Evolutionary conservation across 306 rosid species (phyloP).

Genomic region (Lathyrus sativus): DNA sequence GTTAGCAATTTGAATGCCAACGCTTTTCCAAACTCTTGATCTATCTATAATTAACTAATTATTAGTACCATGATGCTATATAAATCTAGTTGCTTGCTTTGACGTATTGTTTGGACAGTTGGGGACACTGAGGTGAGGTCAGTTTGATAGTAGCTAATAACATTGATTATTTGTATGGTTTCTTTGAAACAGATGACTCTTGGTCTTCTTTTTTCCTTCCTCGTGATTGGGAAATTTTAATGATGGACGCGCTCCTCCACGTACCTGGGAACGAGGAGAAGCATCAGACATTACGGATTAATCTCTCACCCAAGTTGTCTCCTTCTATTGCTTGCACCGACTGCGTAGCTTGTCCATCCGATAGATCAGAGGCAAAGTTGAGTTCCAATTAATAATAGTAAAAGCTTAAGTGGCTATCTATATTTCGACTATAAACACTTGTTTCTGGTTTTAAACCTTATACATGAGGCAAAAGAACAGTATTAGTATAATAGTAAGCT

Average conservation of each 20-base stretch:
- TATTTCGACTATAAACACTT: background rate
- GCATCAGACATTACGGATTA: constrained; percentile 65
- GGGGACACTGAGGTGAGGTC: background rate
- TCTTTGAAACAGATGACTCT: constrained; percentile 56
- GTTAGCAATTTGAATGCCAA: constrained; percentile 44
- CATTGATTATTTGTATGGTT: constrained; percentile 30
- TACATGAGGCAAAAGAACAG: constrained; percentile 25
- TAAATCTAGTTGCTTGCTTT: constrained; percentile 12
- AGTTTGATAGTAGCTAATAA: constrained; percentile 20
- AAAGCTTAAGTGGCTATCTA: constrained; percentile 32
- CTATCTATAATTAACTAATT: background rate
- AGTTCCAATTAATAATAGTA: constrained; percentile 34
- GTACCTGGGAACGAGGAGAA: constrained; percentile 80
- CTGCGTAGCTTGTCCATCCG: constrained; percentile 40
- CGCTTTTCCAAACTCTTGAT: background rate
- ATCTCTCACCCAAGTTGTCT: constrained; percentile 49
- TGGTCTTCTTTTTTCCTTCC: constrained; percentile 73
- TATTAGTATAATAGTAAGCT: background rate
- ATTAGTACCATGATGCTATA: constrained; percentile 9
- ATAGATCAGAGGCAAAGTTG: constrained; percentile 51
- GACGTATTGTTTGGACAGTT: constrained; percentile 11
- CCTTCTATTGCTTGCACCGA: constrained; percentile 53
- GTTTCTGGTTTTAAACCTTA: constrained; percentile 24
- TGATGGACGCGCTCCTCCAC: constrained; percentile 91
- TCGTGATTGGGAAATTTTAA: constrained; percentile 85